A percentile compares a stretch with the other conserved stretches of the same genome.
Conservation (phyloP, 768 basidiomycete genomes). For the Cystofilobasidium capitatum region DNA sequence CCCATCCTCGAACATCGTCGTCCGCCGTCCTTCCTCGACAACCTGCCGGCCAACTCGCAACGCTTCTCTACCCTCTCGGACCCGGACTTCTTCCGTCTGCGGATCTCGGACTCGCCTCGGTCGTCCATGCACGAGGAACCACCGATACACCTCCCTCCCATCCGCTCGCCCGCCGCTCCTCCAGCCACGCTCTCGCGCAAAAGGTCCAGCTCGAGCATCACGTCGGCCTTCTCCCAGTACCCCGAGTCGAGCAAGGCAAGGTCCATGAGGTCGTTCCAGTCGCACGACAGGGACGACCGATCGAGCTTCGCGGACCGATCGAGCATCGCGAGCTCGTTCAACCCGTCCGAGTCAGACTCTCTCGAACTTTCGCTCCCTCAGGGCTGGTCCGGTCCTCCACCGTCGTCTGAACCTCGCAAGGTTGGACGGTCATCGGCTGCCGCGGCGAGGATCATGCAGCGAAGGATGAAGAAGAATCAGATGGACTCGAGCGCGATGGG, state of each 20-base stretch:
- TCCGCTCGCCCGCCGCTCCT: neutral
- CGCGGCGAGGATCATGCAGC: conserved; percentile 1
- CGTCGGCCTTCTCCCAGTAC: neutral
- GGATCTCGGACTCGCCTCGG: neutral
- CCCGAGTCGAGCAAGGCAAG: neutral
- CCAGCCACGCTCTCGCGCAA: neutral
- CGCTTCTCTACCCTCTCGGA: neutral
- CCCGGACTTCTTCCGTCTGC: neutral
- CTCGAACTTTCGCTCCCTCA: conserved; percentile 1
- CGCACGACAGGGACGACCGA: too few species aligned
- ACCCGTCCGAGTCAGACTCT: neutral
- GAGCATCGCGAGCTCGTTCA: neutral
- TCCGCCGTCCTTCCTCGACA: conserved; percentile 1
- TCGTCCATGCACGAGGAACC: neutral
- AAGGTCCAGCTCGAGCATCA: neutral
- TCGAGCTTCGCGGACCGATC: neutral
- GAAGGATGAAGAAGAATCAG: conserved; percentile 5
- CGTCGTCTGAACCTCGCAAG: neutral
- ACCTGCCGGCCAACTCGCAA: neutral
- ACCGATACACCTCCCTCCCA: conserved; percentile 2
- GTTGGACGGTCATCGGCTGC: neutral
- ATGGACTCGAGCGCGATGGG: conserved; percentile 1
- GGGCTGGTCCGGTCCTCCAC: neutral
- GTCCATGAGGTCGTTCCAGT: neutral
- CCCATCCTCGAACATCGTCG: neutral